These are phyloP conservation scores for Ceratocystiopsis minuta DNA, from an alignment of 2,329 filamentous ascomycete genomes.

Conservation along the genomic window DNA sequence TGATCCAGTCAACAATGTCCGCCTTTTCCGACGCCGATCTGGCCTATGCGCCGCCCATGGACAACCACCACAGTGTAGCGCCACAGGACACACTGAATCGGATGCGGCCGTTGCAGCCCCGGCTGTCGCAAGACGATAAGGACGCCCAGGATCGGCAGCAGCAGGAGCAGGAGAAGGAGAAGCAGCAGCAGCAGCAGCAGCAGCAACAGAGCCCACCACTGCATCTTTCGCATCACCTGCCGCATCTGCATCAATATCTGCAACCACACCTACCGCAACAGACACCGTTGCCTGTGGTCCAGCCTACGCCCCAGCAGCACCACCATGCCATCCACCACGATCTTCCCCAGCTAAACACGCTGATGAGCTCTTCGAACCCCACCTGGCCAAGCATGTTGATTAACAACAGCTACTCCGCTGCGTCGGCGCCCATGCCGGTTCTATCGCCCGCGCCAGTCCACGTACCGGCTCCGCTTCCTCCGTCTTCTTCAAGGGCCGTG, in stretches of 20 bases:
- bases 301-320: conserved; percentile 20
- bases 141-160: neutral
- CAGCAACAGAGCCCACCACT: no score
- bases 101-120: conserved; percentile 29
- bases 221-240: no score
- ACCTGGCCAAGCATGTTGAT: conserved; percentile 72
- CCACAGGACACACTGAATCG: conserved; percentile 31
- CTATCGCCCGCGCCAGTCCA: neutral
- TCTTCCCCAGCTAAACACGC: conserved; percentile 41
- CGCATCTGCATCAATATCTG: conserved; percentile 1
- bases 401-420: conserved; percentile 44
- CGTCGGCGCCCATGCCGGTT: conserved; percentile 24
- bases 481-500: no score
- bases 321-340: conserved; percentile 18
- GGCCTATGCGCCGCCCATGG: conserved; percentile 36
- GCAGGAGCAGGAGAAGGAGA: neutral
- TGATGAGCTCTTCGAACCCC: conserved; percentile 50
- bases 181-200: conserved; percentile 1
- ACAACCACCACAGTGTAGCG: conserved; percentile 19
- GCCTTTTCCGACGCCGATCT: conserved; percentile 44
- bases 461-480: no score
- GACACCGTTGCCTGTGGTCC: conserved; percentile 8
- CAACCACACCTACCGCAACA: neutral
- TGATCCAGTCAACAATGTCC: conserved; percentile 47
- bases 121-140: conserved; percentile 17